phyloP scores from a whole-genome alignment of 2,329 filamentous ascomycete species.

The Phyllosticta ampelicida region DNA sequence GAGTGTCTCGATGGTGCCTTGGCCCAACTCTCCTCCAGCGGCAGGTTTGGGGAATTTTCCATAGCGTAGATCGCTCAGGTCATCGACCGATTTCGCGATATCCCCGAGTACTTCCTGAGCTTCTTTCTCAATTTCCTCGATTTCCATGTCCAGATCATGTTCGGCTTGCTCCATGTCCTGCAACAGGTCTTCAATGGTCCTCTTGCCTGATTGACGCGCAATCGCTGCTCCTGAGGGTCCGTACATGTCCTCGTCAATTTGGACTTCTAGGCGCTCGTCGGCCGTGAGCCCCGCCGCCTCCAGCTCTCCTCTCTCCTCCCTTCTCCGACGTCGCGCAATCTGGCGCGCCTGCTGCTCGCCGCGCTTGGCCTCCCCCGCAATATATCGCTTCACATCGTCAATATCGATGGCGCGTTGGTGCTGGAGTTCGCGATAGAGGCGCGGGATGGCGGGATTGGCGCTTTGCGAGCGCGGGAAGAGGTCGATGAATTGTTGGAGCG shows the following conservation, averaged over 20 bases:
- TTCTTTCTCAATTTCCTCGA: conserved; percentile 54
- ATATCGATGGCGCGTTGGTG: conserved; percentile 58
- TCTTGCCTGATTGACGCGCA: conserved; percentile 38
- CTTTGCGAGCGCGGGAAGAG: conserved; percentile 62
- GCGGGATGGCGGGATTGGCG: conserved; percentile 54
- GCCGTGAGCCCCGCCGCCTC: conserved; percentile 38
- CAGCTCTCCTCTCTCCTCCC: conserved; percentile 42
- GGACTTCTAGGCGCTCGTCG: conserved; percentile 49
- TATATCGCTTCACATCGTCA: conserved; percentile 55
- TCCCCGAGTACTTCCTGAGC: conserved; percentile 49
- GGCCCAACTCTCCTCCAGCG: conserved; percentile 48
- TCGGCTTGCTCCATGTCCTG: conserved; percentile 59
- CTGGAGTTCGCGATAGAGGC: conserved; percentile 71
- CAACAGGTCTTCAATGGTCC: conserved; percentile 55
- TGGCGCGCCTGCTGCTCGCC: conserved; percentile 49
- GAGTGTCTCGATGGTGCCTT: conserved; percentile 59
- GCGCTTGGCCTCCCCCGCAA: conserved; percentile 52
- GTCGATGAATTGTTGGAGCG: conserved; percentile 62
- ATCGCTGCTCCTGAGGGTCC: conserved; percentile 26
- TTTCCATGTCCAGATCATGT: conserved; percentile 55
- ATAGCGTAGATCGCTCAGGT: conserved; percentile 72
- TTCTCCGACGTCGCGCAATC: conserved; percentile 44
- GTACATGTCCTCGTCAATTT: conserved; percentile 34
- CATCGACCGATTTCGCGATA: conserved; percentile 56
- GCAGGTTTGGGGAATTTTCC: conserved; percentile 50